Evolutionary conservation across 768 basidiomycete genomes (phyloP).

Genomic region (Agaricus blazei): DNA sequence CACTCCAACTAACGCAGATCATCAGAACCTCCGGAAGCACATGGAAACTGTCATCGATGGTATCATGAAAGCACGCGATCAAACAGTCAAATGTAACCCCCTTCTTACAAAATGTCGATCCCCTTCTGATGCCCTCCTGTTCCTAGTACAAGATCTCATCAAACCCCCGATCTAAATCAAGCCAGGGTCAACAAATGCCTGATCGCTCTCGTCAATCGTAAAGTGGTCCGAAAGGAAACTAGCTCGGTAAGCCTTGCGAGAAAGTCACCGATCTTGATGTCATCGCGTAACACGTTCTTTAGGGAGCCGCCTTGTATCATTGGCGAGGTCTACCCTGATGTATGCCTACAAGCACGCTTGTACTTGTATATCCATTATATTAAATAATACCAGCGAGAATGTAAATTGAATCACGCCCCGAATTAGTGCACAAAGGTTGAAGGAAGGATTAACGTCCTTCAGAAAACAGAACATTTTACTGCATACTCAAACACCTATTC

Average conservation of each 20-base stretch:
- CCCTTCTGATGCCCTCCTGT: not conserved
- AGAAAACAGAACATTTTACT: no score
- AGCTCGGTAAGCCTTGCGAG: conserved; percentile 37
- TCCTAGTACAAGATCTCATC: conserved; percentile 70
- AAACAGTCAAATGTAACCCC: conserved; percentile 58
- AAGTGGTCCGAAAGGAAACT: conserved; percentile 75
- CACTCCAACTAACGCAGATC: not conserved
- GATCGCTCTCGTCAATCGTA: conserved; percentile 84
- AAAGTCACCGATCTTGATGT: not conserved
- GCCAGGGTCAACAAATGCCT: conserved; percentile 91
- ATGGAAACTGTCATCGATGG: conserved; percentile 79
- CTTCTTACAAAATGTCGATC: not conserved
- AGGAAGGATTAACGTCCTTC: no score
- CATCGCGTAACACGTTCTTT: not conserved
- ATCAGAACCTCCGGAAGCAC: conserved; percentile 64
- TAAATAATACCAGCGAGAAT: no score
- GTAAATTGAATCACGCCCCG: no score
- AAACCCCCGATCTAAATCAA: conserved; percentile 82
- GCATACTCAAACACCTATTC: not conserved
- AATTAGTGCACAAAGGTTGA: no score
- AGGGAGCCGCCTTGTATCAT: conserved; percentile 60
- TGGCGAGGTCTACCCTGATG: conserved; percentile 47
- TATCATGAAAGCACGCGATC: conserved; percentile 58
- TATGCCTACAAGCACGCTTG: not conserved
- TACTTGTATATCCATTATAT: no score